These are phyloP conservation scores for Citrus reticulata DNA, from an alignment of 345 rosid species.

Conservation along the genomic window DNA sequence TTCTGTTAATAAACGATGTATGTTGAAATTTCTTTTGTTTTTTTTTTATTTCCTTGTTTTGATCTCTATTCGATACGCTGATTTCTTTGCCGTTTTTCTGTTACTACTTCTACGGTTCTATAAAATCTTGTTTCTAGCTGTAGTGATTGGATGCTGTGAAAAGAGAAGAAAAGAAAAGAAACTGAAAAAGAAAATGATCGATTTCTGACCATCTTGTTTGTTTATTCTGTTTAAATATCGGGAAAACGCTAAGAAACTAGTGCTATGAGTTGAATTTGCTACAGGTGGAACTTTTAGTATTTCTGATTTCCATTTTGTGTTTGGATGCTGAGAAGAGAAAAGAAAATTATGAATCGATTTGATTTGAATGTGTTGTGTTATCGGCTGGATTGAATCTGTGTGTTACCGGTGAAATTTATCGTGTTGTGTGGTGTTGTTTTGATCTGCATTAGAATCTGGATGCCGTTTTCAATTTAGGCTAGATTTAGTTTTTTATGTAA, in stretches of 20 bases:
- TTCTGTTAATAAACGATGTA: background rate
- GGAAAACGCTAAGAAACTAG: background rate
- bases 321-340: background rate
- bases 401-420: too few species aligned
- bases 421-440: too few species aligned
- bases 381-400: too few species aligned
- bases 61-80: background rate
- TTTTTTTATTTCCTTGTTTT: background rate
- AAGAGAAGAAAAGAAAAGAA: background rate
- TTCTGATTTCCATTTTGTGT: background rate
- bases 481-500: too few species aligned
- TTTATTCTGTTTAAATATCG: background rate
- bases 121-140: background rate
- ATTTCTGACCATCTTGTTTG: background rate
- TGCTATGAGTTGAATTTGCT: background rate
- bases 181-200: background rate
- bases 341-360: background rate
- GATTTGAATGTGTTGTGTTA: too few species aligned
- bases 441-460: too few species aligned
- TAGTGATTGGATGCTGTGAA: background rate
- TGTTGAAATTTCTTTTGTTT: background rate
- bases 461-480: too few species aligned
- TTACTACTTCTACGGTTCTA: background rate
- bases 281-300: background rate
- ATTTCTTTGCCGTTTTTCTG: background rate